These are phyloP conservation scores for Athelia psychrophila DNA, from an alignment of 1,284 basidiomycete species.

Conservation along the genomic window DNA sequence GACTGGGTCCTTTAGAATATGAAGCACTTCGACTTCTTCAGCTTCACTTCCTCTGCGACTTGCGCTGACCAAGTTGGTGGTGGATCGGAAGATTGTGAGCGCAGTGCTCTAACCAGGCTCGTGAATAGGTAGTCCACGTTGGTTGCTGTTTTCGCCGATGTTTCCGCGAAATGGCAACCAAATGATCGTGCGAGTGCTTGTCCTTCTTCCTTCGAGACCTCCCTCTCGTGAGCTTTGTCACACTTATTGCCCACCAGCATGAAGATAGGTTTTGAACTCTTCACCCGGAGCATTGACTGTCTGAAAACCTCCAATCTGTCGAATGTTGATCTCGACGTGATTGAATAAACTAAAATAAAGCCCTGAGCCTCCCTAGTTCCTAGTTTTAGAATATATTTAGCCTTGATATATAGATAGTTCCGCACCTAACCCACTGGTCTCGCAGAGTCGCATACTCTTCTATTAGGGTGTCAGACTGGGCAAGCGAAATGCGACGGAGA, in stretches of 20 bases:
- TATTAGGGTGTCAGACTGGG: constrained; percentile 16
- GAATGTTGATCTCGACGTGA: constrained; percentile 67
- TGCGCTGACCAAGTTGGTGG: too few relatives aligned
- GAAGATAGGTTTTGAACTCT: constrained; percentile 55
- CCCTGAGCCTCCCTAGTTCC: constrained; percentile 72
- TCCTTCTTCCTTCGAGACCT: constrained; percentile 64
- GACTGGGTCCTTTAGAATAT: not conserved
- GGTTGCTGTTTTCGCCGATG: constrained; percentile 67
- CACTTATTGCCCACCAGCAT: constrained; percentile 49
- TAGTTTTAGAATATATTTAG: not conserved
- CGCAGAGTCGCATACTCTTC: constrained; percentile 74
- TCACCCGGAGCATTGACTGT: constrained; percentile 68
- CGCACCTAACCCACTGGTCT: constrained; percentile 76
- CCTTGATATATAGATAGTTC: constrained; percentile 8
- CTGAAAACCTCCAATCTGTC: constrained; percentile 72
- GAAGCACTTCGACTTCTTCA: not conserved
- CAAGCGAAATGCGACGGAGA: not conserved
- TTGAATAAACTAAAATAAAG: constrained; percentile 78
- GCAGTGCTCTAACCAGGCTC: constrained; percentile 49
- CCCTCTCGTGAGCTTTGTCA: constrained; percentile 38
- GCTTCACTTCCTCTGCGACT: not conserved
- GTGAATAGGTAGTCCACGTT: constrained; percentile 76
- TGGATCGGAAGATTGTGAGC: too few relatives aligned
- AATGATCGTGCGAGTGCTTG: constrained; percentile 57
- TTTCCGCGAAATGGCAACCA: constrained; percentile 73